phyloP scores from a whole-genome alignment of 768 basidiomycete species.

The Mycena haematopus region DNA sequence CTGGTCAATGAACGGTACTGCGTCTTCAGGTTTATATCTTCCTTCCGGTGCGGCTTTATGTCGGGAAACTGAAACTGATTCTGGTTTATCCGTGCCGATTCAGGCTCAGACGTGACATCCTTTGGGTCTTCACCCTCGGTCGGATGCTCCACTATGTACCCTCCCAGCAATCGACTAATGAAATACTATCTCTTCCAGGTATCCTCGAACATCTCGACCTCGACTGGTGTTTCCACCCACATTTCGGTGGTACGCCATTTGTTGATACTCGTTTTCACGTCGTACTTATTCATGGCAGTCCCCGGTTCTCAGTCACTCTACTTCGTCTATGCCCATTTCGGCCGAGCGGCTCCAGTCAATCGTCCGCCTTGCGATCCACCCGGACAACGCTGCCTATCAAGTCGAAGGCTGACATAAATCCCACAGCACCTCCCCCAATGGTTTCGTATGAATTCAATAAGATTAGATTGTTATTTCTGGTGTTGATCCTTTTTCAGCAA shows the following conservation, averaged over 20 bases:
- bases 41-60: slow-evolving; percentile 14
- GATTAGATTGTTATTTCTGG: neutral
- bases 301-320: neutral
- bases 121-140: slow-evolving; percentile 8
- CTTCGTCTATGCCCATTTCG: slow-evolving; percentile 6
- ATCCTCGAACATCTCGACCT: slow-evolving; percentile 2
- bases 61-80: slow-evolving; percentile 23
- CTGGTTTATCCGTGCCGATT: slow-evolving; percentile 5
- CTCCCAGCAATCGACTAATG: slow-evolving; percentile 1
- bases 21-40: slow-evolving; percentile 19
- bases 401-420: neutral
- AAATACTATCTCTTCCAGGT: slow-evolving; percentile 1
- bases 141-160: neutral
- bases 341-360: neutral
- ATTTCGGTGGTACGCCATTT: slow-evolving; percentile 5
- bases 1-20: slow-evolving; percentile 14
- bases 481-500: neutral
- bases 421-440: slow-evolving; percentile 1
- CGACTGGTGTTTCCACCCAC: neutral
- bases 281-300: slow-evolving; percentile 3
- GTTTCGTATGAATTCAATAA: neutral
- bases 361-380: neutral
- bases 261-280: neutral
- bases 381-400: neutral
- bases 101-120: slow-evolving; percentile 20